phyloP scores from a whole-genome alignment of 2,329 filamentous ascomycete genomes.

The Aspergillus pseudonomiae region DNA sequence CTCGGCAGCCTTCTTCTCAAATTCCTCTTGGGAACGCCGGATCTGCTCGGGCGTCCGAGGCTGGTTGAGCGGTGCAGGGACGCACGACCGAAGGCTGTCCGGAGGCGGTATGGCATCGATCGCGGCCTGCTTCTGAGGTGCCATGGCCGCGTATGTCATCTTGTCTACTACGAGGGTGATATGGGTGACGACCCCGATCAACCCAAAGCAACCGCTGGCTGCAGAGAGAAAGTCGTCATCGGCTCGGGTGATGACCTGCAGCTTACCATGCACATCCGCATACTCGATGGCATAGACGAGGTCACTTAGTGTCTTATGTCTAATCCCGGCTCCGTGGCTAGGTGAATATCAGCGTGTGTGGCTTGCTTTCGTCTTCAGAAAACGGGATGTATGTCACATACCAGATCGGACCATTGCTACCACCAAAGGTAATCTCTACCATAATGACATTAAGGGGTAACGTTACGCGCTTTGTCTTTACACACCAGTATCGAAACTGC shows the following conservation, averaged over 20 bases:
- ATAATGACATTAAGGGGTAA: not conserved
- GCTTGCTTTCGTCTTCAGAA: too few relatives aligned
- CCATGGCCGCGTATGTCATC: conserved; percentile 1
- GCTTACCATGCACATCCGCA: not conserved
- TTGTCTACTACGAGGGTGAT: not conserved
- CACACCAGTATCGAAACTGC: not conserved
- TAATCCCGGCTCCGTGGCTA: not conserved
- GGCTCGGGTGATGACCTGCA: not conserved
- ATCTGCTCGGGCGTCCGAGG: not conserved
- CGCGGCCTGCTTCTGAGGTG: not conserved
- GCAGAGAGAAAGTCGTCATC: not conserved
- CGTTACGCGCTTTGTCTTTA: not conserved
- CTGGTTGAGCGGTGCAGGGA: not conserved
- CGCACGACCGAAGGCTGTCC: not conserved
- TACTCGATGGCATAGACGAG: not conserved
- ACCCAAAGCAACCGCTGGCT: not conserved
- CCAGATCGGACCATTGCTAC: not conserved
- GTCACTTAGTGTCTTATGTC: not conserved
- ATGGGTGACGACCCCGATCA: conserved; percentile 1
- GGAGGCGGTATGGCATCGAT: not conserved
- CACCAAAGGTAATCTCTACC: not conserved
- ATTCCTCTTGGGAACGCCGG: not conserved
- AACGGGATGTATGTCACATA: not conserved
- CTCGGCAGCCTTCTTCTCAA: not conserved
- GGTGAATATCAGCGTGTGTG: not conserved